Evolutionary conservation across 1,139 yeast species (phyloP).

Genomic region (Blastobotrys aristatus): DNA sequence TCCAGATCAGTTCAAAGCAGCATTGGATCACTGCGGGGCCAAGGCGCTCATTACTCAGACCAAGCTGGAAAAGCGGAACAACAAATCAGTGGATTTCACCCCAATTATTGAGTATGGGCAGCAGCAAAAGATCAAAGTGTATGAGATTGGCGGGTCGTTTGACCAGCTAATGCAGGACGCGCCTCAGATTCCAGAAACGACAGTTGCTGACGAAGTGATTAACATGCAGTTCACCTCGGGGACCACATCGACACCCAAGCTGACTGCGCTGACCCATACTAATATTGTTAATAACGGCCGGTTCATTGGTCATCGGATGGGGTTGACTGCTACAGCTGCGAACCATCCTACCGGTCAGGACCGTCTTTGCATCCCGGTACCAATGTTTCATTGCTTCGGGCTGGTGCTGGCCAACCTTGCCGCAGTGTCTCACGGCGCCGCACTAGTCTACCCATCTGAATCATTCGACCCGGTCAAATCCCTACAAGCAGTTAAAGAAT

Average conservation of each 20-base stretch:
- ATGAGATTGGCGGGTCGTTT: constrained; percentile 11
- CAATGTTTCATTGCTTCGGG: constrained; percentile 37
- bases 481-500: constrained; percentile 26
- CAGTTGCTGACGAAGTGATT: constrained; percentile 22
- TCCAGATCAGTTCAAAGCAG: constrained; percentile 28
- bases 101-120: constrained; percentile 8
- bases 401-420: constrained; percentile 34
- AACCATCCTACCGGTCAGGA: constrained; percentile 31
- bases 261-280: constrained; percentile 30
- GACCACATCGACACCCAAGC: constrained; percentile 32
- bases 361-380: constrained; percentile 33
- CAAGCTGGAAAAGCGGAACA: constrained; percentile 8
- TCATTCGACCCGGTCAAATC: constrained; percentile 29
- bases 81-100: constrained; percentile 6
- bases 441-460: constrained; percentile 32
- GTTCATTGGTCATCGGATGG: constrained; percentile 30
- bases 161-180: constrained; percentile 11
- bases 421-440: constrained; percentile 28
- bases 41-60: constrained; percentile 28
- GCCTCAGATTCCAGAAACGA: neutral
- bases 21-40: constrained; percentile 27
- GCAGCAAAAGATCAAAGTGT: constrained; percentile 3
- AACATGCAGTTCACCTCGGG: constrained; percentile 37
- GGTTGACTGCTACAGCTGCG: constrained; percentile 24
- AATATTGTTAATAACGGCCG: constrained; percentile 32